phyloP scores from a whole-genome alignment of 352 stramenopile genomes.

The Pythium brachiatum region DNA sequence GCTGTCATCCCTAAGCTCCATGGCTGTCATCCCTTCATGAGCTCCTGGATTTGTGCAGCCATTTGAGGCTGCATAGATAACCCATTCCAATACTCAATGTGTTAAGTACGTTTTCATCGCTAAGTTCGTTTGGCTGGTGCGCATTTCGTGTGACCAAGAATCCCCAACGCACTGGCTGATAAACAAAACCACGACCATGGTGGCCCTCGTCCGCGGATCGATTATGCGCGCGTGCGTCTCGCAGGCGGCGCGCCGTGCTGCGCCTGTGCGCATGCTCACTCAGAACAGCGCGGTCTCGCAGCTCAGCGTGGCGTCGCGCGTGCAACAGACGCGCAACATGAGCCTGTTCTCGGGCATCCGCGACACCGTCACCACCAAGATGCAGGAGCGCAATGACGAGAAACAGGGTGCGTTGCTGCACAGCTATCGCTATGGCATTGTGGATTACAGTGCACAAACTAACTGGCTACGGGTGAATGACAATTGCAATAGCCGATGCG shows the following conservation, averaged over 20 bases:
- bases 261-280: conserved; percentile 5
- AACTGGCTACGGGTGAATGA: no score
- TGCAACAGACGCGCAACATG: conserved; percentile 55
- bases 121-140: background rate
- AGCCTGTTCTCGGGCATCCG: conserved; percentile 73
- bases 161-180: background rate
- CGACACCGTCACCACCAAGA: conserved; percentile 67
- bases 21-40: background rate
- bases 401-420: conserved; percentile 54
- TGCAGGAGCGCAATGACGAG: conserved; percentile 77
- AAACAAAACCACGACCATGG: conserved; percentile 16
- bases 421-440: background rate
- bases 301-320: conserved; percentile 1
- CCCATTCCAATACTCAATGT: background rate
- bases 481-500: conserved; percentile 41
- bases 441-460: no score
- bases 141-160: conserved; percentile 19
- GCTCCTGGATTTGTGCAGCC: background rate
- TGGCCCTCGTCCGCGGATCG: conserved; percentile 16
- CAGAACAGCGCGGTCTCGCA: background rate
- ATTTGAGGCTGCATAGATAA: background rate
- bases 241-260: conserved; percentile 16
- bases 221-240: conserved; percentile 16
- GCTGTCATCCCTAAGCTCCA: no score
- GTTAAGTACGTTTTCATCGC: background rate